phyloP scores from a whole-genome alignment of 2,329 filamentous ascomycete species.

The Grosmannia clavigera region DNA sequence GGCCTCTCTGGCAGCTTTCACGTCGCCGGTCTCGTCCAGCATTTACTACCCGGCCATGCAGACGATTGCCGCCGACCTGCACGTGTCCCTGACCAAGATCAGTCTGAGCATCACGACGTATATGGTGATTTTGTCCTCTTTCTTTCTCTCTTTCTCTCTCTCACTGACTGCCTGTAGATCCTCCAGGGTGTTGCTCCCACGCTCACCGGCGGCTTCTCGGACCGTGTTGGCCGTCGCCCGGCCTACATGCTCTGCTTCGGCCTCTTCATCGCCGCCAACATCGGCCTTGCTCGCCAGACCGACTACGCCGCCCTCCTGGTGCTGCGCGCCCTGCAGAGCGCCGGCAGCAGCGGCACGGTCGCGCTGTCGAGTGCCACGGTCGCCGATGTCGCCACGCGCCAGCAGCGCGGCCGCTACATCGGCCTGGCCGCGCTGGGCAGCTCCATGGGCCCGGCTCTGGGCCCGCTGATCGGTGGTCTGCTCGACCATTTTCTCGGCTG shows the following conservation, averaged over 20 bases:
- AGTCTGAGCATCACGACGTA: slow-evolving; percentile 30
- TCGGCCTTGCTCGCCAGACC: slow-evolving; percentile 30
- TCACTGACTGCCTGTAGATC: slow-evolving; percentile 19
- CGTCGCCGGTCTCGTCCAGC: slow-evolving; percentile 21
- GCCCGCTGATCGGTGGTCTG: slow-evolving; percentile 40
- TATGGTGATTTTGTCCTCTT: neutral
- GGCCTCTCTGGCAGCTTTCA: slow-evolving; percentile 17
- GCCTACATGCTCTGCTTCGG: slow-evolving; percentile 33
- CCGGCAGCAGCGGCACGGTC: slow-evolving; percentile 40
- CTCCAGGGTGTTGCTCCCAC: slow-evolving; percentile 39
- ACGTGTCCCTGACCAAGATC: slow-evolving; percentile 21
- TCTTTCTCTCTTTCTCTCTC: neutral
- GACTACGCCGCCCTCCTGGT: slow-evolving; percentile 31
- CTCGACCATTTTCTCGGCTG: slow-evolving; percentile 39
- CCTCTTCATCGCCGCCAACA: slow-evolving; percentile 32
- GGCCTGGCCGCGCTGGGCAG: slow-evolving; percentile 29
- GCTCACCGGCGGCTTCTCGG: slow-evolving; percentile 38
- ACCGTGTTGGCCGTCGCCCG: slow-evolving; percentile 33
- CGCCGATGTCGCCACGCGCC: slow-evolving; percentile 31
- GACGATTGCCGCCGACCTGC: slow-evolving; percentile 25
- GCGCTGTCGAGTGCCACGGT: slow-evolving; percentile 40
- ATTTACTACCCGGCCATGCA: slow-evolving; percentile 34
- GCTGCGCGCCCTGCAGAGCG: slow-evolving; percentile 36
- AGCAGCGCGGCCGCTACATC: slow-evolving; percentile 43
- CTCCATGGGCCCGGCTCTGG: slow-evolving; percentile 27